Conservation (phyloP, 352 stramenopile species). For the Phytophthora aleatoria region DNA sequence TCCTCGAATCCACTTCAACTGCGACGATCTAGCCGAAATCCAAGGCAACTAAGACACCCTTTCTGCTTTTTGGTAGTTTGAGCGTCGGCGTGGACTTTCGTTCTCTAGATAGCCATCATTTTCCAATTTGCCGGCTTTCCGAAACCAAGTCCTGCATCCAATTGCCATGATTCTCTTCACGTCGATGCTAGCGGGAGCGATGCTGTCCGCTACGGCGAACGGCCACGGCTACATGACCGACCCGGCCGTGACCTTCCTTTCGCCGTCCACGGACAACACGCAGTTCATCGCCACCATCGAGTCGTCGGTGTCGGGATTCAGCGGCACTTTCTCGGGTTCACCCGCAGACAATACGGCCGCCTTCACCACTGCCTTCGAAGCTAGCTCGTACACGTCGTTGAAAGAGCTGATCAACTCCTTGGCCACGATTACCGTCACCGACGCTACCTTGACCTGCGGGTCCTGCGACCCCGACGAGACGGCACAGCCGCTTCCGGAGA, state of each 20-base stretch:
- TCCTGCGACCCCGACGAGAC: constrained; percentile 15
- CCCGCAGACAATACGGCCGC: constrained; percentile 29
- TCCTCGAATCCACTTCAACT: constrained; percentile 1
- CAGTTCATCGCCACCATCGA: constrained; percentile 41
- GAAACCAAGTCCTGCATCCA: background rate
- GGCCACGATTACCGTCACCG: constrained; percentile 24
- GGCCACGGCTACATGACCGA: constrained; percentile 33
- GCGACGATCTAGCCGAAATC: constrained; percentile 7
- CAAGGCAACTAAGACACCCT: background rate
- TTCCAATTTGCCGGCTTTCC: constrained; percentile 18
- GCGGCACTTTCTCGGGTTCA: constrained; percentile 22
- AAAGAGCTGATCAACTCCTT: constrained; percentile 26
- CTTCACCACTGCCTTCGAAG: constrained; percentile 27
- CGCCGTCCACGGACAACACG: constrained; percentile 14
- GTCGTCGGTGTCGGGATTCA: constrained; percentile 21
- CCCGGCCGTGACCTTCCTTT: constrained; percentile 19
- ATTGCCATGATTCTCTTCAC: constrained; percentile 15
- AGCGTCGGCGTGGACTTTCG: background rate
- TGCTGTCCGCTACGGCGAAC: constrained; percentile 18
- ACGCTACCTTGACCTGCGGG: constrained; percentile 29
- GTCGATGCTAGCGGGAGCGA: constrained; percentile 9
- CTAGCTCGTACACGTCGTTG: constrained; percentile 30
- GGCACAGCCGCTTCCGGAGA: constrained; percentile 23
- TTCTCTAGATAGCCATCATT: constrained; percentile 4
- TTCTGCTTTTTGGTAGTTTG: constrained; percentile 1